These are phyloP conservation scores for Margaritispora aquatica DNA, from an alignment of 495 filamentous ascomycete genomes.

Conservation along the genomic window DNA sequence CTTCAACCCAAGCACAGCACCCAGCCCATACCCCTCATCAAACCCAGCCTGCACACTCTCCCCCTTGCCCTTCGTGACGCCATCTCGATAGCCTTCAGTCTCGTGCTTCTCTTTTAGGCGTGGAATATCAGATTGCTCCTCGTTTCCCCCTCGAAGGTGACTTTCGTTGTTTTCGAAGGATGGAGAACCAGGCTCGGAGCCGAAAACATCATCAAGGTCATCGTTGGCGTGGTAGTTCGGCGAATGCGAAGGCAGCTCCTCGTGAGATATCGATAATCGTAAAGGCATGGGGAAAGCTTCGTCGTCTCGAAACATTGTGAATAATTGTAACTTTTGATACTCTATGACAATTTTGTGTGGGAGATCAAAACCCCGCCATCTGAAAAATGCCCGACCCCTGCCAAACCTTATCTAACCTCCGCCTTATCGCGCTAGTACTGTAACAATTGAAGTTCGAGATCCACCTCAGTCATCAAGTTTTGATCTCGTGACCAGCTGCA, in stretches of 20 bases:
- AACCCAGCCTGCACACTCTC: slow-evolving; percentile 73
- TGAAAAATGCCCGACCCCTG: no score
- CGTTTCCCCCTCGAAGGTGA: neutral
- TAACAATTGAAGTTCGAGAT: no score
- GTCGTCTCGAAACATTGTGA: slow-evolving; percentile 11
- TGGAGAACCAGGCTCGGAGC: slow-evolving; percentile 21
- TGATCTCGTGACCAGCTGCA: no score
- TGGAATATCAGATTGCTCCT: slow-evolving; percentile 63
- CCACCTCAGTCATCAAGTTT: no score
- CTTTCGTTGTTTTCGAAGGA: neutral
- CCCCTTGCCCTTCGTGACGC: slow-evolving; percentile 66
- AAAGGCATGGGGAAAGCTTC: neutral
- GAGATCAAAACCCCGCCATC: neutral
- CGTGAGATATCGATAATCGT: neutral
- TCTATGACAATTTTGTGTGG: no score
- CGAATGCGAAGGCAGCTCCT: neutral
- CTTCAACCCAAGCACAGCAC: slow-evolving; percentile 66
- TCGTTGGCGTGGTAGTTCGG: slow-evolving; percentile 8
- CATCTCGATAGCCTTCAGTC: slow-evolving; percentile 87
- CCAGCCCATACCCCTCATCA: slow-evolving; percentile 78
- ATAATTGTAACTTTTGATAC: neutral
- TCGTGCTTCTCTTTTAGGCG: slow-evolving; percentile 66
- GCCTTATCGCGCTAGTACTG: no score
- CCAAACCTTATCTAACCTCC: neutral
- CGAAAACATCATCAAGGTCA: slow-evolving; percentile 24